phyloP scores from a whole-genome alignment of 495 filamentous ascomycete species.

The Penicillium fimorum region DNA sequence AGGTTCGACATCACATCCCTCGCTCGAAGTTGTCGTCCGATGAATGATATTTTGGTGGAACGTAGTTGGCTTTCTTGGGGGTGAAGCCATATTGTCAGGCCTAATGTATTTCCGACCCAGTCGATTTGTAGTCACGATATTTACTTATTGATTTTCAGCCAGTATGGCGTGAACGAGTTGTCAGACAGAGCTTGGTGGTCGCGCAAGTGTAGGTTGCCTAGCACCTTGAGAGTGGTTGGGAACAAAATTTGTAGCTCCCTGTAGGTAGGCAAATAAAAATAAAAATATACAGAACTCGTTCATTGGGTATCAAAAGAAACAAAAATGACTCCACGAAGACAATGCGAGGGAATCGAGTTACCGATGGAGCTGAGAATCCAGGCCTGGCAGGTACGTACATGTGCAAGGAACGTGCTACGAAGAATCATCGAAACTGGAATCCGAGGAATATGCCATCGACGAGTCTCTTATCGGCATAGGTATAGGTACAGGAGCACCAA shows the following conservation, averaged over 20 bases:
- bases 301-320: conserved; percentile 29
- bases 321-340: conserved; percentile 10
- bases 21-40: background rate
- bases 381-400: background rate
- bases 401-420: conserved; percentile 14
- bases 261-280: background rate
- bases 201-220: background rate
- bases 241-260: background rate
- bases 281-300: conserved; percentile 12
- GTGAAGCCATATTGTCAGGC: background rate
- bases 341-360: background rate
- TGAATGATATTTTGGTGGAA: background rate
- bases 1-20: background rate
- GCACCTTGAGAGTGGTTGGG: background rate
- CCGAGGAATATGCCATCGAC: conserved; percentile 15
- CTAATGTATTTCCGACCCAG: background rate
- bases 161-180: background rate
- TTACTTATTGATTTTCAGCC: background rate
- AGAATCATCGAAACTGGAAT: conserved; percentile 29
- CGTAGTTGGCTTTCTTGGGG: background rate
- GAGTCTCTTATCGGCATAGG: conserved; percentile 20
- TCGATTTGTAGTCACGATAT: background rate
- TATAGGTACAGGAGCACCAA: conserved; percentile 37
- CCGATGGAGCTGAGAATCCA: too few relatives aligned
- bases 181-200: background rate